These are phyloP conservation scores for Xylariaceae sp. DNA, from an alignment of 2,329 filamentous ascomycete species.

Conservation along the genomic window DNA sequence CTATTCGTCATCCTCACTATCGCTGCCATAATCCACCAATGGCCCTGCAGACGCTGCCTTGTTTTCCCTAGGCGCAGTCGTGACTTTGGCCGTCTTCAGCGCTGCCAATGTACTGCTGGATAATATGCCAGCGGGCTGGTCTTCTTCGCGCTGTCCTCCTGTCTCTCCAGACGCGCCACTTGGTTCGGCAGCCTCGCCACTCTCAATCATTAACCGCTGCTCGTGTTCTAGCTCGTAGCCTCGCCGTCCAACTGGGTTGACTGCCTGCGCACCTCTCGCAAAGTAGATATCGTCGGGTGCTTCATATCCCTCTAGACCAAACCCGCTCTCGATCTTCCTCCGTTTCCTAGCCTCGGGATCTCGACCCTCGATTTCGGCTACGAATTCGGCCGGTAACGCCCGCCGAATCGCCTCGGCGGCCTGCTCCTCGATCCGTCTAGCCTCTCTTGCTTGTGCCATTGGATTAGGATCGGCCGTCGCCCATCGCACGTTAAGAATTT, in stretches of 20 bases:
- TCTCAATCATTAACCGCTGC: slow-evolving; percentile 55
- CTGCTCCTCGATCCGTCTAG: slow-evolving; percentile 84
- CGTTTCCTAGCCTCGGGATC: slow-evolving; percentile 84
- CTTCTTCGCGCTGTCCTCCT: slow-evolving; percentile 36
- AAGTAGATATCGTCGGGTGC: slow-evolving; percentile 94
- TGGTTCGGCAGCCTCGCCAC: slow-evolving; percentile 46
- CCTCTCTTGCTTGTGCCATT: slow-evolving; percentile 88
- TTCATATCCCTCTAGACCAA: slow-evolving; percentile 86
- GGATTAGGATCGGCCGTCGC: slow-evolving; percentile 96
- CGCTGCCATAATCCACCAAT: slow-evolving; percentile 84
- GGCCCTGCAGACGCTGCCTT: slow-evolving; percentile 58
- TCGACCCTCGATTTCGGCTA: slow-evolving; percentile 89
- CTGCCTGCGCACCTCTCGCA: slow-evolving; percentile 67
- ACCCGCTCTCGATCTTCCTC: slow-evolving; percentile 82
- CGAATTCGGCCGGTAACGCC: slow-evolving; percentile 82
- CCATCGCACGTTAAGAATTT: slow-evolving; percentile 95
- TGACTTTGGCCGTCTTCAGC: slow-evolving; percentile 56
- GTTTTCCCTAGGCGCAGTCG: slow-evolving; percentile 52
- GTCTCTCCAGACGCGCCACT: slow-evolving; percentile 39
- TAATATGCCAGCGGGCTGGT: slow-evolving; percentile 61
- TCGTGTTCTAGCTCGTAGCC: slow-evolving; percentile 62
- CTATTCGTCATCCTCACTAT: slow-evolving; percentile 61
- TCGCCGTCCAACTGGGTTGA: slow-evolving; percentile 54
- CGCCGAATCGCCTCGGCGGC: slow-evolving; percentile 88
- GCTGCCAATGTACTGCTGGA: slow-evolving; percentile 78